phyloP scores from a whole-genome alignment of 257 asterid species.

The Lavandula angustifolia region DNA sequence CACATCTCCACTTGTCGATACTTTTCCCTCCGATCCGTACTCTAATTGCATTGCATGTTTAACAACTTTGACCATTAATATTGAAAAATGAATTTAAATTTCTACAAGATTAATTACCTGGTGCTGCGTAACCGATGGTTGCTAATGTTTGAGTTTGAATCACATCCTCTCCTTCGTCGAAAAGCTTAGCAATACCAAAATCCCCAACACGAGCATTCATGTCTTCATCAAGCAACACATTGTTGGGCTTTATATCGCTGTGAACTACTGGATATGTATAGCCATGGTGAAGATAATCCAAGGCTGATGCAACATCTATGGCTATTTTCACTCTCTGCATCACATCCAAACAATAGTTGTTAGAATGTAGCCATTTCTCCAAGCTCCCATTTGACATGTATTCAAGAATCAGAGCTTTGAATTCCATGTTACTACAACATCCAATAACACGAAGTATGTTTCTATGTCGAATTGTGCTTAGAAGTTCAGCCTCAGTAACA shows the following conservation, averaged over 20 bases:
- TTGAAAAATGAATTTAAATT: too few species aligned
- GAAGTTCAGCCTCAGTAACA: neutral
- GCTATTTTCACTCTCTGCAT: neutral
- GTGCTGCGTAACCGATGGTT: neutral
- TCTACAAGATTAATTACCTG: neutral
- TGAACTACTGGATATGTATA: neutral
- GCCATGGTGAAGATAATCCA: conserved; percentile 5
- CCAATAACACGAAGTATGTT: neutral
- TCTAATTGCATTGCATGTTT: neutral
- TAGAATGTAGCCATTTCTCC: conserved; percentile 11
- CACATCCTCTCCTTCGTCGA: neutral
- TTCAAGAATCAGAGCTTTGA: conserved; percentile 10
- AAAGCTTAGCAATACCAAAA: neutral
- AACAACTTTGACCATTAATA: too few species aligned
- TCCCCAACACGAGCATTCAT: neutral
- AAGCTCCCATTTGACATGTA: conserved; percentile 16
- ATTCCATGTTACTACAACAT: neutral
- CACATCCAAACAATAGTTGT: neutral
- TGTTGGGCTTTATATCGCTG: neutral
- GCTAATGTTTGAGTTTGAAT: neutral
- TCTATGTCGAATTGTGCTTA: conserved; percentile 5
- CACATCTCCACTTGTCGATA: neutral
- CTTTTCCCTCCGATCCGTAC: conserved; percentile 20
- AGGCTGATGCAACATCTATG: neutral
- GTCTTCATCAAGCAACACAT: neutral